A percentile compares a stretch with the other conserved stretches of the same genome.
Conservation (phyloP, 2,329 filamentous ascomycete species). For the Ceratocystis albifundus region DNA sequence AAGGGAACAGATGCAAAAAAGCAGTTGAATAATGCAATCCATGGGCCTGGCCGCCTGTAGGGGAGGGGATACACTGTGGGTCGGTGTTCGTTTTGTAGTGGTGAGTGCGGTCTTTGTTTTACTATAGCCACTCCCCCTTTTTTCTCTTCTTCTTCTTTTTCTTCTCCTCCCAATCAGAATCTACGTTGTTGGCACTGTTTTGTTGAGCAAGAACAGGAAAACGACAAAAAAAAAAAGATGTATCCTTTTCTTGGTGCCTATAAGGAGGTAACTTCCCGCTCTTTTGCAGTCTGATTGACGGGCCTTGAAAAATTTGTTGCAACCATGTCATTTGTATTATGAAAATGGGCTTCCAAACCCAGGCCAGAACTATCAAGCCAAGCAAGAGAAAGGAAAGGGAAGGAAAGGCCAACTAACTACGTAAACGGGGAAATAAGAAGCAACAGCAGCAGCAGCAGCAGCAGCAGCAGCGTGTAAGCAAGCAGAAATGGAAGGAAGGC, state of each 20-base stretch:
- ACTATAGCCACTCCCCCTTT: background rate
- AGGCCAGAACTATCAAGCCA: constrained; percentile 1
- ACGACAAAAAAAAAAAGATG: background rate
- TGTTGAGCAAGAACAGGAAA: background rate
- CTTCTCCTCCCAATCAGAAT: background rate
- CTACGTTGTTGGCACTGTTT: background rate
- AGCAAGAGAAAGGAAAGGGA: background rate
- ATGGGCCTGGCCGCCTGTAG: no score
- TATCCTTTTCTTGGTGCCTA: background rate
- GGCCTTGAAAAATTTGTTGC: background rate
- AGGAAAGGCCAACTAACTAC: no score
- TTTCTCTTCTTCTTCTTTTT: background rate
- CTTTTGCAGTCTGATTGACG: background rate
- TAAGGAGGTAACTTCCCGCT: background rate
- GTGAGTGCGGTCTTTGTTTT: background rate
- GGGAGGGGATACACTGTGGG: background rate
- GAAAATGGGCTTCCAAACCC: no score
- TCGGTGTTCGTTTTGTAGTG: background rate
- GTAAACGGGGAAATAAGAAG: background rate
- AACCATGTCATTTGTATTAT: background rate
- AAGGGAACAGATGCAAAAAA: background rate
- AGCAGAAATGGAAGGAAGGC: constrained; percentile 2
- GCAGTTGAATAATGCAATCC: background rate
- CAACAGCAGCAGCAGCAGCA: no score
- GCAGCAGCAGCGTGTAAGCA: background rate